Evolutionary conservation across 805 yeast species (phyloP), one percentile per base, ranked within the genome.

Genomic region (Kluyveromyces aestuarii): DNA sequence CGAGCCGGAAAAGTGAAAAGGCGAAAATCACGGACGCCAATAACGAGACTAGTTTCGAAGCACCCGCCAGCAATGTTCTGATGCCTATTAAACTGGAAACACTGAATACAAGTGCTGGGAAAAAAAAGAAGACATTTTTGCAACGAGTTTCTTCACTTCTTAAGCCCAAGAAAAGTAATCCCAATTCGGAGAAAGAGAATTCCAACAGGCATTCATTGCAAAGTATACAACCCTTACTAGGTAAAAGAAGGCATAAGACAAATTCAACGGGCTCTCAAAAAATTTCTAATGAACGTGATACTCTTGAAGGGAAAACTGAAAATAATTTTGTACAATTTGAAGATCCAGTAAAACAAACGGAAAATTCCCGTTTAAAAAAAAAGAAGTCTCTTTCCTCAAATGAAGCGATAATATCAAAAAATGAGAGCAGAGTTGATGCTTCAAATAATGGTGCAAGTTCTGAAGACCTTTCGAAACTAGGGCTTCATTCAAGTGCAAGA

Each of bases 401-500:
- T 46, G 63, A 57, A 27, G 50, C 57, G n/a, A 61, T 60, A 3
- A 47, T 41, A 21, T 37, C 36, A 17, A 37, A 43, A 41, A 39
- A 21, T 19, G 46, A 25, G 42, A 11, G 8, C 37, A 27, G 14
- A 18, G 18, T 38, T 41, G 39, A 27, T 36, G 11, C 42, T 40
- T 1, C 46, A 38, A 41, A 17, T 25, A 35, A 14, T 46, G 8
- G 11, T 40, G 25, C 14, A 40, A 38, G 46, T 45, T 53, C 50
- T 27, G 47, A 50, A 37, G 62, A 55, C 37, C 37, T 37, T 7
- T 52, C 50, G 30, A 57, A 52, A 45, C 44, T 55, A 2, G 48
- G 53, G 11, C 37, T 47, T 8, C 41, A 50, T 18, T 27, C 51
- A 50, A 58, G 61, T 52, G 49, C 67, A 27, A 63, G 83, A 45